A percentile compares a stretch with the other conserved stretches of the same genome.
These are phyloP conservation scores for Inosperma sp. DNA, from an alignment of 768 basidiomycete species.

Conservation along the genomic window DNA sequence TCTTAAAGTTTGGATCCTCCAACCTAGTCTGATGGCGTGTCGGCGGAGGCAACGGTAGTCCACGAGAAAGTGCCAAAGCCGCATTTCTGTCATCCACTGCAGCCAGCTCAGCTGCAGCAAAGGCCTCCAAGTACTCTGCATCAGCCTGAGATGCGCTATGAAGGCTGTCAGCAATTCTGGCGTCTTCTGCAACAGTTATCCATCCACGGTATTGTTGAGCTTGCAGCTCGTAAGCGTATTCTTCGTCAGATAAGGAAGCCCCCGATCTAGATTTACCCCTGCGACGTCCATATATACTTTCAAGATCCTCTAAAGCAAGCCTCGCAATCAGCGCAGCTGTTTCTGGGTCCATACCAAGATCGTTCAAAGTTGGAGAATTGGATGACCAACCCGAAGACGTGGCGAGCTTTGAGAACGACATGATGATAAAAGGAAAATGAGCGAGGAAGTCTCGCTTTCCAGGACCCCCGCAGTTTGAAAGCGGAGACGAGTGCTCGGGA, in stretches of 20 bases:
- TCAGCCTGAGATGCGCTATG: conserved; percentile 38
- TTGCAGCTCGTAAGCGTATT: conserved; percentile 42
- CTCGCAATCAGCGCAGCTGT: conserved; percentile 38
- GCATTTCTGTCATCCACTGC: conserved; percentile 40
- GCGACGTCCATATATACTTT: conserved; percentile 15
- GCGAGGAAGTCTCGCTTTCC: no score
- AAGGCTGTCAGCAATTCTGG: conserved; percentile 39
- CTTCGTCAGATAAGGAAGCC: conserved; percentile 37
- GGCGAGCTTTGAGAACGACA: background rate
- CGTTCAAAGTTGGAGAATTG: background rate
- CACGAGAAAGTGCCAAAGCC: conserved; percentile 35
- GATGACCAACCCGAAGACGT: background rate
- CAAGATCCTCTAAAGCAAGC: conserved; percentile 40
- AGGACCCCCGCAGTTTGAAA: no score
- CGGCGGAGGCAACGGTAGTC: conserved; percentile 25
- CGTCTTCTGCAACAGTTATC: conserved; percentile 32
- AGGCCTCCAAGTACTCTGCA: conserved; percentile 26
- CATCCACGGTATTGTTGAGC: conserved; percentile 30
- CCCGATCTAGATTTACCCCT: conserved; percentile 39
- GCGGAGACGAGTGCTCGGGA: no score
- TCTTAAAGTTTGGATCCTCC: conserved; percentile 15
- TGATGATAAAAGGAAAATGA: no score
- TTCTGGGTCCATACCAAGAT: conserved; percentile 26
- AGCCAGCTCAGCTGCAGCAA: conserved; percentile 32
- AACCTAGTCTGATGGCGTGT: conserved; percentile 21